Evolutionary conservation across 495 filamentous ascomycete genomes (phyloP).

Genomic region (Podospora fimiseda): DNA sequence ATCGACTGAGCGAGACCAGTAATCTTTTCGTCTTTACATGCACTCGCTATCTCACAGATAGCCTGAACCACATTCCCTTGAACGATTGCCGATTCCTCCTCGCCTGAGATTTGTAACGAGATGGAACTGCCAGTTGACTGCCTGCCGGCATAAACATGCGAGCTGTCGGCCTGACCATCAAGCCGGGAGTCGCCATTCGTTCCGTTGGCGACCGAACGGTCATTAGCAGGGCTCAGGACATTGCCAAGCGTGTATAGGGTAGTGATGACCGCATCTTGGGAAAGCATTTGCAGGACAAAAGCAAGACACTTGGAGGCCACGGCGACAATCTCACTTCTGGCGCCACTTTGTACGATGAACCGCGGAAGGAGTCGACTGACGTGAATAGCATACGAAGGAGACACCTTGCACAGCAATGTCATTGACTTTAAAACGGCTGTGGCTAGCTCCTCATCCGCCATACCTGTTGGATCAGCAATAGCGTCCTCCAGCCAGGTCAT

Average conservation of each 20-base stretch:
- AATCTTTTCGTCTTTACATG: slow-evolving; percentile 81
- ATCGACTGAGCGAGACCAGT: slow-evolving; percentile 92
- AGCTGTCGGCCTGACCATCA: slow-evolving; percentile 26
- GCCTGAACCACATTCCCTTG: slow-evolving; percentile 81
- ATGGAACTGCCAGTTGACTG: slow-evolving; percentile 68
- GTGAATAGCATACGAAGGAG: slow-evolving; percentile 61
- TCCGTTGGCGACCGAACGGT: slow-evolving; percentile 35
- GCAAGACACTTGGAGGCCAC: slow-evolving; percentile 79
- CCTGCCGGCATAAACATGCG: slow-evolving; percentile 45
- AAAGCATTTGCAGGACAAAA: slow-evolving; percentile 67
- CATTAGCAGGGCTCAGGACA: slow-evolving; percentile 64
- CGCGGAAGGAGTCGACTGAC: slow-evolving; percentile 76
- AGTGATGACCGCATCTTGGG: slow-evolving; percentile 88
- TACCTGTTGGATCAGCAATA: slow-evolving; percentile 69
- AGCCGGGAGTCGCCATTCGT: slow-evolving; percentile 29
- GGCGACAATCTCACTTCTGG: slow-evolving; percentile 54
- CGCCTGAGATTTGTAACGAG: slow-evolving; percentile 61
- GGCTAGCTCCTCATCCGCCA: slow-evolving; percentile 68
- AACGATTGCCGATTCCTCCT: slow-evolving; percentile 65
- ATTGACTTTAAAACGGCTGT: slow-evolving; percentile 71
- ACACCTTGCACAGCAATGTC: slow-evolving; percentile 69
- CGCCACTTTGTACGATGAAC: slow-evolving; percentile 75
- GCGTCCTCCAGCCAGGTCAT: slow-evolving; percentile 81
- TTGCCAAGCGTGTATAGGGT: slow-evolving; percentile 93
- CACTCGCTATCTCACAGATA: slow-evolving; percentile 77